Evolutionary conservation across 805 yeast genomes (phyloP), one percentile per base, ranked within the genome.

Genomic region (Saturnispora serradocipensis): DNA sequence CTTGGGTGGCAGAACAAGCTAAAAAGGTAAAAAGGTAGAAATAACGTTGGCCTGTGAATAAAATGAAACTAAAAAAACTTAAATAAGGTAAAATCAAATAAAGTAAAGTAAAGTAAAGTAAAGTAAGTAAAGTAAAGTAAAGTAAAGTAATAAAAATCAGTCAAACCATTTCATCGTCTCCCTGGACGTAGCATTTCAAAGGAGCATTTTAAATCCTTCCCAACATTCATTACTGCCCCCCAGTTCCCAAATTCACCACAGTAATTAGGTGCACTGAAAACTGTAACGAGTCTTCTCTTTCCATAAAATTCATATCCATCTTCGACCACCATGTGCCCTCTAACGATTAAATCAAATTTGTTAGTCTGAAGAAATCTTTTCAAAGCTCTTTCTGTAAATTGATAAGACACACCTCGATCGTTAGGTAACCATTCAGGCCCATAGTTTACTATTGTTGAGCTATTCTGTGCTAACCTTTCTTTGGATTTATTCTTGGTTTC

Each of bases 311-410:
- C 93, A 63, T 86, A 86, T 3, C 95, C 95, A 63, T 86, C 91
- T 64, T 86, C 91, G 38, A 86, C 95, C 44, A 86, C 93, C 95
- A 86, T 86, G 64, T 86, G 95, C 7, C 91, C 95, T 60, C 95
- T 71, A 45, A 85, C 87, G 56, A 86, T 80, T 62, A 86, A 69
- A 67, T 86, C 95, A 68, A 86, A 81, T 50, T 82, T 80, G 64
- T 86, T 85, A 38, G 72, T 72, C 47, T 75, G 69, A 59, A 84
- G 78, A 62, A 86, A 86, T 57, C 76, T 73, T 58, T 81, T 84
- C n/a, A 86, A 87, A 49, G 84, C 84, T 49, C 77, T 83, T 57
- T 78, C 80, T 45, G 86, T 86, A 64, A 86, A 86, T 61, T 88
- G 80, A 61, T 81, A 86, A 5, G 88, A 81, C 2, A 86, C 93